A percentile compares a stretch with the other conserved stretches of the same genome.
Evolutionary conservation across 441 rosid species (phyloP).

Genomic region (Arabidopsis hybrid): DNA sequence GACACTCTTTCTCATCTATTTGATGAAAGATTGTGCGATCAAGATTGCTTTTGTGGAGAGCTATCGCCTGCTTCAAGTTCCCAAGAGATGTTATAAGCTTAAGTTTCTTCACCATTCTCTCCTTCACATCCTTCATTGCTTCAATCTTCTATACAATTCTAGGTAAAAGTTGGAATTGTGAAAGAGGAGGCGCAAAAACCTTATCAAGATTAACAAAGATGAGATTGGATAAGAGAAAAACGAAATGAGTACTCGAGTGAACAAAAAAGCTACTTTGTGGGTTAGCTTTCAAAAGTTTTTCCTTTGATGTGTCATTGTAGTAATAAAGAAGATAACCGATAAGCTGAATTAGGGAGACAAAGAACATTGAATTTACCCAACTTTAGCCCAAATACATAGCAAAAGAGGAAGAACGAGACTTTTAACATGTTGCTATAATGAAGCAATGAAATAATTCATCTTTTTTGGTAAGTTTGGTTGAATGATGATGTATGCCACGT

Average conservation of each 20-base stretch:
- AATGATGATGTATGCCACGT: not conserved
- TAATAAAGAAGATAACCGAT: slow-evolving; percentile 9
- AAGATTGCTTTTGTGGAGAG: slow-evolving; percentile 19
- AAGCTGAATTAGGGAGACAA: slow-evolving; percentile 1
- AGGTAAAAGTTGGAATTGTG: not conserved
- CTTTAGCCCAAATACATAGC: slow-evolving; percentile 4
- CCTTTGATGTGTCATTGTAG: slow-evolving; percentile 21
- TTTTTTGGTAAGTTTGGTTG: slow-evolving; percentile 8
- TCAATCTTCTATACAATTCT: not conserved
- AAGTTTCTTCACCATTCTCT: slow-evolving; percentile 17
- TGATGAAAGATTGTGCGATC: slow-evolving; percentile 18
- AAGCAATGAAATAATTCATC: not conserved
- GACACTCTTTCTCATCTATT: slow-evolving; percentile 3
- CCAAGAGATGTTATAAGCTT: slow-evolving; percentile 11
- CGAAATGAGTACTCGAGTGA: slow-evolving; percentile 2
- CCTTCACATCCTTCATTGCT: slow-evolving; percentile 18
- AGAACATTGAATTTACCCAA: slow-evolving; percentile 22
- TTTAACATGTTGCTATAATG: not conserved
- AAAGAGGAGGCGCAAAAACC: not conserved
- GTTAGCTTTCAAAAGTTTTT: slow-evolving; percentile 1
- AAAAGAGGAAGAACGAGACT: not conserved
- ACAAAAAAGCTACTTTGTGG: slow-evolving; percentile 21
- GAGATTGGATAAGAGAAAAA: too few relatives aligned
- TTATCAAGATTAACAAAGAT: slow-evolving; percentile 2
- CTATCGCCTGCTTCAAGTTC: slow-evolving; percentile 3